Conservation (phyloP, 208 protist species). For the Leishmania guyanensis region DNA sequence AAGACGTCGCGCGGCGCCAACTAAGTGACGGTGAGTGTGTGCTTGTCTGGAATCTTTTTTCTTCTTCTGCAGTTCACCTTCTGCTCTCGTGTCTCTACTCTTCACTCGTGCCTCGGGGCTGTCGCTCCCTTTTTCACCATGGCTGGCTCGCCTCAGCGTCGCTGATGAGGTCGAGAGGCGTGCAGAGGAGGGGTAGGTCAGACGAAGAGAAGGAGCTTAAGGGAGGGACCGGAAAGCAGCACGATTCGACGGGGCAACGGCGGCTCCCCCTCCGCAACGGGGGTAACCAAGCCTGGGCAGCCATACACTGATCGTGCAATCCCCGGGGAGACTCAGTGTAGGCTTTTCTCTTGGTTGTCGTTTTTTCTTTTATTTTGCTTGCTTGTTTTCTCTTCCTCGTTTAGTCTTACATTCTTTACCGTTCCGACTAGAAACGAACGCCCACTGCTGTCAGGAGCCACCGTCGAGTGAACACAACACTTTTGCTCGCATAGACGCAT, state of each 20-base stretch:
- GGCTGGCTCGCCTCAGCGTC: not conserved
- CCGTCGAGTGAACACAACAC: not conserved
- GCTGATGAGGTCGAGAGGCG: not conserved
- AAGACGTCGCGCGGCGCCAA: not conserved
- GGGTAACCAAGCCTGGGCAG: not conserved
- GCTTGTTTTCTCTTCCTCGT: not conserved
- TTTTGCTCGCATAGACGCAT: not conserved
- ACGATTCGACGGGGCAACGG: not conserved
- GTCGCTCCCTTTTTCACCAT: no score
- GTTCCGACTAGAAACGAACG: not conserved
- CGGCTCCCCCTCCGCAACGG: not conserved
- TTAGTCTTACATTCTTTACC: not conserved
- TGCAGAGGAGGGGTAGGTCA: not conserved
- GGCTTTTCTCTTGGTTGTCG: not conserved
- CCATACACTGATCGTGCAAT: not conserved
- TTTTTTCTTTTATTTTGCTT: not conserved
- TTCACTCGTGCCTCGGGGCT: not conserved
- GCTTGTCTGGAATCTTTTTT: not conserved
- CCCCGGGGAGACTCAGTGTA: not conserved
- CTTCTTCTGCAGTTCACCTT: not conserved
- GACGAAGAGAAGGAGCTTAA: not conserved
- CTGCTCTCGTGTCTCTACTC: not conserved
- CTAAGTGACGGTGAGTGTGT: not conserved
- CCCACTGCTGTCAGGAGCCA: not conserved
- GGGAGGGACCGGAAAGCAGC: not conserved